A percentile compares a stretch with the other conserved stretches of the same genome.
Conservation (phyloP, 1,139 yeast genomes). For the Hanseniaspora gamundiae region DNA sequence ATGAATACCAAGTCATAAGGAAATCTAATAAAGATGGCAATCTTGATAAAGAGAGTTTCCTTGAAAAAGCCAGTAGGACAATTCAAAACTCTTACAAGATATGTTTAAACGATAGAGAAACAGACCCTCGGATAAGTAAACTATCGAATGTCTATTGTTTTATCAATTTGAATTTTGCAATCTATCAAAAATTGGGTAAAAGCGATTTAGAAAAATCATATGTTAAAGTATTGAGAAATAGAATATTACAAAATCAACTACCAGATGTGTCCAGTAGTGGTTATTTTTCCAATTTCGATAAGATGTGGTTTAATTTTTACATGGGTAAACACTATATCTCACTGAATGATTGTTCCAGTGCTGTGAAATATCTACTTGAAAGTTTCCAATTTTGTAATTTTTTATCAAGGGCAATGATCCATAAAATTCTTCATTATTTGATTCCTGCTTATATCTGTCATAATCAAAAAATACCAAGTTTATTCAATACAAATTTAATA, state of each 20-base stretch:
- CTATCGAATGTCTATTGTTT: conserved; percentile 62
- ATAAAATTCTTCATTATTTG: conserved; percentile 36
- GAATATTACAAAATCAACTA: conserved; percentile 15
- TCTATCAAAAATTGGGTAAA: conserved; percentile 60
- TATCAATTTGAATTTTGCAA: conserved; percentile 57
- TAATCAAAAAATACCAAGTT: conserved; percentile 31
- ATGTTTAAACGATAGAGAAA: conserved; percentile 67
- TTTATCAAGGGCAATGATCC: conserved; percentile 22
- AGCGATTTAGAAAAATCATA: conserved; percentile 69
- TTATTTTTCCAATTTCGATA: conserved; percentile 1
- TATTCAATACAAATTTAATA: conserved; percentile 2
- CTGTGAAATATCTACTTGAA: conserved; percentile 27
- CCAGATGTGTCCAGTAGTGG: conserved; percentile 9
- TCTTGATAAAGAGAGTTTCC: conserved; percentile 19
- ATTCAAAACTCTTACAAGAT: conserved; percentile 66
- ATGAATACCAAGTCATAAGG: too few relatives aligned
- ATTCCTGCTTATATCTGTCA: conserved; percentile 44
- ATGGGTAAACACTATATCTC: conserved; percentile 4
- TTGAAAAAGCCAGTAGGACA: conserved; percentile 47
- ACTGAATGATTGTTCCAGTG: conserved; percentile 19
- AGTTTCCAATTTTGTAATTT: conserved; percentile 9
- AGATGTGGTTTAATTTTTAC: conserved; percentile 4
- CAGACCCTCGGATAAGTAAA: conserved; percentile 38
- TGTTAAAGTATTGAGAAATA: conserved; percentile 50
- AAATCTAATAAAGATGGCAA: conserved; percentile 11